phyloP scores from a whole-genome alignment of 352 stramenopile genomes.

The Globisporangium paddicum region DNA sequence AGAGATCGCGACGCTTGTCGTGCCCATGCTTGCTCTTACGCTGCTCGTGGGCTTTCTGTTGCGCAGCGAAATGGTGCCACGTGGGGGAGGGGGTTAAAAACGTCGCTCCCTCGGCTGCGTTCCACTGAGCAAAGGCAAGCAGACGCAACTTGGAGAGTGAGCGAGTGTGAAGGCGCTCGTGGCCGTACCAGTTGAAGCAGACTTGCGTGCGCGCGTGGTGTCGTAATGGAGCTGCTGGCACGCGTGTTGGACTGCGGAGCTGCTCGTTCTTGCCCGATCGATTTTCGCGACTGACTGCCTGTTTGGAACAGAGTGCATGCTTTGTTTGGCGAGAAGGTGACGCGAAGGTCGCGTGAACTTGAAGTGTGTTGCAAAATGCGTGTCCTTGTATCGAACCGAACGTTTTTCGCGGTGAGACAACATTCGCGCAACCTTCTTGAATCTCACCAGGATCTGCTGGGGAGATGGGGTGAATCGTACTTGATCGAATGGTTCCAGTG shows the following conservation, averaged over 20 bases:
- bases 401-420: neutral
- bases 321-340: neutral
- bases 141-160: neutral
- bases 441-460: conserved; percentile 3
- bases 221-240: neutral
- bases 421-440: conserved; percentile 8
- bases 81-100: neutral
- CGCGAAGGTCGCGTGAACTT: neutral
- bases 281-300: conserved; percentile 1
- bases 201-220: no score
- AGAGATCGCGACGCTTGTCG: conserved; percentile 10
- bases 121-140: neutral
- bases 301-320: neutral
- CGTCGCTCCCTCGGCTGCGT: neutral
- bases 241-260: conserved; percentile 4
- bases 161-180: no score
- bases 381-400: conserved; percentile 11
- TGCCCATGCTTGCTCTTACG: conserved; percentile 4
- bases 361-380: neutral
- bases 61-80: conserved; percentile 14
- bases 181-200: no score
- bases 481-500: neutral
- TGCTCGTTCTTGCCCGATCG: conserved; percentile 1
- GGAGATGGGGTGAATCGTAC: neutral
- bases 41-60: conserved; percentile 10